Percentiles rank a stretch among this genome's conserved stretches.
These are phyloP conservation scores for Amanita phalloides DNA, from an alignment of 768 basidiomycete genomes.

Conservation along the genomic window DNA sequence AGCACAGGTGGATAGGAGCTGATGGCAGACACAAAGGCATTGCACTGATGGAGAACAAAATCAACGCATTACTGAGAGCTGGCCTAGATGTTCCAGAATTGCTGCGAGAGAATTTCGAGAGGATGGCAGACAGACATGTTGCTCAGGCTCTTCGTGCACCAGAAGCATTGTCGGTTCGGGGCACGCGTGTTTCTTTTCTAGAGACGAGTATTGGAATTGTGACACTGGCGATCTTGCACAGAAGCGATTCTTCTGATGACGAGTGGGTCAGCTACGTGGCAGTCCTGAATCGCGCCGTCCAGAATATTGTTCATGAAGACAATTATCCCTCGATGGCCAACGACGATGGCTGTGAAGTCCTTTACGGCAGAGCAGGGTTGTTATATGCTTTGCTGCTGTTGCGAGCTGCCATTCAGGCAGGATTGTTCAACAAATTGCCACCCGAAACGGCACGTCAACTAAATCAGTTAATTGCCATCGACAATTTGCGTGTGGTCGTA, in stretches of 20 bases:
- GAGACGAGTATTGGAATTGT: conserved; percentile 30
- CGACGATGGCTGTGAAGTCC: conserved; percentile 43
- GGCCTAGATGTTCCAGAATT: conserved; percentile 2
- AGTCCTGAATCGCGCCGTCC: conserved; percentile 15
- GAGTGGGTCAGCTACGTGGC: conserved; percentile 13
- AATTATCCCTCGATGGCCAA: conserved; percentile 11
- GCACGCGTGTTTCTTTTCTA: conserved; percentile 22
- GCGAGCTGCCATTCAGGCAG: conserved; percentile 15
- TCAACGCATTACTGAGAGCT: conserved; percentile 1
- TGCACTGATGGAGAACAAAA: conserved; percentile 10
- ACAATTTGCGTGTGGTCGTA: conserved; percentile 24
- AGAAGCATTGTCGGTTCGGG: neutral
- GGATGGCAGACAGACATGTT: conserved; percentile 7
- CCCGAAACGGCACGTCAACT: conserved; percentile 4
- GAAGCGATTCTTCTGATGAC: conserved; percentile 9
- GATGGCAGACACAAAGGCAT: conserved; percentile 4
- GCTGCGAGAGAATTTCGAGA: conserved; percentile 4
- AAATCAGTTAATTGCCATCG: conserved; percentile 10
- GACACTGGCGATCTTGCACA: conserved; percentile 23
- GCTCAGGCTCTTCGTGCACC: neutral
- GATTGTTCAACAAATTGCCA: neutral
- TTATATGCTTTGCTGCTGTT: conserved; percentile 41
- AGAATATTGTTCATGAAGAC: conserved; percentile 15
- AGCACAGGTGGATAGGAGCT: neutral
- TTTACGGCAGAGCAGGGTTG: conserved; percentile 50